A percentile compares a stretch with the other conserved stretches of the same genome.
Conservation (phyloP, 225 moss, liverwort and hornwort species). For the Polytrichum formosum region DNA sequence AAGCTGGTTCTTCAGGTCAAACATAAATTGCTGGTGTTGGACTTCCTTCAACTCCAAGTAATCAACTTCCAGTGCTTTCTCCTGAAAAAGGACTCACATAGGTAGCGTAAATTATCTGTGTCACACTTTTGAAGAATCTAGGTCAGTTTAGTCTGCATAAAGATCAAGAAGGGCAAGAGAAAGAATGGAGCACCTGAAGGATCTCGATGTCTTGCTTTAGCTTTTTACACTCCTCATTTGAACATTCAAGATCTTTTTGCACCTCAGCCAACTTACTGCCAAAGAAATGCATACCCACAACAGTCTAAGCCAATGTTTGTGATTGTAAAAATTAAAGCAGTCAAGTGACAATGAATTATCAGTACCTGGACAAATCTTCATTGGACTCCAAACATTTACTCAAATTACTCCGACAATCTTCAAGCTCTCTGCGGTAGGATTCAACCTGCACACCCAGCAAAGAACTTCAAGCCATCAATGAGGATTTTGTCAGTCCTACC, state of each 20-base stretch:
- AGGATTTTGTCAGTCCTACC: background rate
- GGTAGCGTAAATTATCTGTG: slow-evolving; percentile 3
- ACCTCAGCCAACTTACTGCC: slow-evolving; percentile 68
- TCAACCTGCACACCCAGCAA: slow-evolving; percentile 47
- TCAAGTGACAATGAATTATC: slow-evolving; percentile 4
- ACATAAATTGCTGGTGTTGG: slow-evolving; percentile 38
- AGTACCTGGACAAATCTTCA: slow-evolving; percentile 61
- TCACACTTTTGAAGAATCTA: no score
- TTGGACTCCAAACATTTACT: slow-evolving; percentile 62
- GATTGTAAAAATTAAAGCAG: slow-evolving; percentile 1
- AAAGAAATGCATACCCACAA: slow-evolving; percentile 7
- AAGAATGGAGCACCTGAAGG: slow-evolving; percentile 29
- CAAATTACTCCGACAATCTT: slow-evolving; percentile 71
- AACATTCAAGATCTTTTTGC: slow-evolving; percentile 39
- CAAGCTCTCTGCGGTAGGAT: slow-evolving; percentile 64
- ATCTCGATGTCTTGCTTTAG: slow-evolving; percentile 41
- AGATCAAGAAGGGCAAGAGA: background rate
- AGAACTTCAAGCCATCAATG: background rate
- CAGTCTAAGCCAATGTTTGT: slow-evolving; percentile 5
- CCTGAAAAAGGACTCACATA: slow-evolving; percentile 16
- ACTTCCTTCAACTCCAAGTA: slow-evolving; percentile 30
- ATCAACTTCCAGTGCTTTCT: slow-evolving; percentile 28
- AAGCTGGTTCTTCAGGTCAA: slow-evolving; percentile 26
- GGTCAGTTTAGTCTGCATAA: background rate
- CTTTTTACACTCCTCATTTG: slow-evolving; percentile 34